phyloP scores from a whole-genome alignment of 1,284 basidiomycete genomes.

The Calocybe gambosa region DNA sequence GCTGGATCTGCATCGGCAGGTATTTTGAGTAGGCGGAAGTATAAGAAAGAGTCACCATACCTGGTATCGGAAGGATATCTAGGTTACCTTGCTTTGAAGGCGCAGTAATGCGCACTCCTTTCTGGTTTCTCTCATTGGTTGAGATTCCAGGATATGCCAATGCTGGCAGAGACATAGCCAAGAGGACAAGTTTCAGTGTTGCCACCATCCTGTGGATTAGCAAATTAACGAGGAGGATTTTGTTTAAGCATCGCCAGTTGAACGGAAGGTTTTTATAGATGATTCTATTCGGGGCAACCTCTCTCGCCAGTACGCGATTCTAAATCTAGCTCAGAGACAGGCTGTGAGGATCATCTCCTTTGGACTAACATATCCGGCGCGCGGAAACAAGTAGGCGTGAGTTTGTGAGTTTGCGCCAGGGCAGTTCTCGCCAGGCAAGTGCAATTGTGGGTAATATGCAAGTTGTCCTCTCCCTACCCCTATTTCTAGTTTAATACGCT shows the following conservation, averaged over 20 bases:
- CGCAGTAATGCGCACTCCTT: constrained; percentile 10
- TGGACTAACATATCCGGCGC: no score
- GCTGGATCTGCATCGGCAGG: constrained; percentile 3
- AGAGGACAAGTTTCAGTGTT: not conserved
- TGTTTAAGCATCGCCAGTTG: not conserved
- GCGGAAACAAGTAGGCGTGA: no score
- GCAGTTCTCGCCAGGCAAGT: no score
- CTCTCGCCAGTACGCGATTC: not conserved
- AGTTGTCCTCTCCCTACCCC: no score
- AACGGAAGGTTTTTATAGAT: not conserved
- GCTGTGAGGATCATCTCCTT: no score
- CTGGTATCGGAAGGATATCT: constrained; percentile 11
- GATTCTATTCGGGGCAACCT: not conserved
- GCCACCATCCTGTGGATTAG: not conserved
- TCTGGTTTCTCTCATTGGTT: not conserved
- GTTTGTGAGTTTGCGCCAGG: no score
- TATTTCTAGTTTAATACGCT: no score
- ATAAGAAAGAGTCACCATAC: not conserved
- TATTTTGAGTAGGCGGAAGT: not conserved
- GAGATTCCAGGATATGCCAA: constrained; percentile 1
- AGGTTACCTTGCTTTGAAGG: constrained; percentile 9
- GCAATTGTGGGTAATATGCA: no score
- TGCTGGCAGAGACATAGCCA: constrained; percentile 5
- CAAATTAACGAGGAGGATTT: not conserved
- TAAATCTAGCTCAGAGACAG: not conserved